These are phyloP conservation scores for Paraphoma chrysanthemicola DNA, from an alignment of 2,329 filamentous ascomycete genomes.

Conservation along the genomic window DNA sequence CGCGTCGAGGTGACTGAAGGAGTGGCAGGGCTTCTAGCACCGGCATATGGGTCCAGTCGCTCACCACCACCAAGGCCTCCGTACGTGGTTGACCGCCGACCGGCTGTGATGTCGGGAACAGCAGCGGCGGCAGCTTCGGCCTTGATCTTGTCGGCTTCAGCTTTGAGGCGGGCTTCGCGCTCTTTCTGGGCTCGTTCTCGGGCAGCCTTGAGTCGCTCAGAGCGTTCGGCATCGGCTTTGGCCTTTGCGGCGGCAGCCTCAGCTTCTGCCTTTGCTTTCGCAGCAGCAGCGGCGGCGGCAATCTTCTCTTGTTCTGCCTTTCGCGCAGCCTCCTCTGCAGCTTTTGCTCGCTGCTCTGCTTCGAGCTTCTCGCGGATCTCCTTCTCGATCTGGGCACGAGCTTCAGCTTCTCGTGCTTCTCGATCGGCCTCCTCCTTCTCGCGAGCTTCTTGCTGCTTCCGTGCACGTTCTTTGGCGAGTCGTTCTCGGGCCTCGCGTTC, in stretches of 20 bases:
- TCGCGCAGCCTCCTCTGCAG: conserved; percentile 47
- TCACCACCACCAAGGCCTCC: conserved; percentile 65
- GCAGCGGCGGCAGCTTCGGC: conserved; percentile 29
- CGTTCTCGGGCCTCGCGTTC: conserved; percentile 58
- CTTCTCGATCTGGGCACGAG: conserved; percentile 47
- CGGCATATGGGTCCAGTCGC: conserved; percentile 73
- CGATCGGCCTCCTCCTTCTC: conserved; percentile 52
- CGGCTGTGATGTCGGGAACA: conserved; percentile 22
- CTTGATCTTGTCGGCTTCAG: conserved; percentile 44
- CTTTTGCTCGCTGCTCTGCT: conserved; percentile 48
- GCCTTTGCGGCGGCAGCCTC: conserved; percentile 41
- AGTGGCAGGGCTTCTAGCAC: conserved; percentile 58
- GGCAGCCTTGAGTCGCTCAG: conserved; percentile 46
- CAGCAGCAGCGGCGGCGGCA: conserved; percentile 18
- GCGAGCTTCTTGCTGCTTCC: conserved; percentile 49
- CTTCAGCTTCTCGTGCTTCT: conserved; percentile 44
- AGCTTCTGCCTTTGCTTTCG: conserved; percentile 41
- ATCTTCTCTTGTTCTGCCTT: conserved; percentile 48
- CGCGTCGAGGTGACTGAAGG: conserved; percentile 45
- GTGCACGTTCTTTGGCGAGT: conserved; percentile 49
- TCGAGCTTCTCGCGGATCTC: conserved; percentile 52
- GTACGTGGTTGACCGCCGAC: conserved; percentile 48
- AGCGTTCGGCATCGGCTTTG: conserved; percentile 42
- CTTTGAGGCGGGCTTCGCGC: conserved; percentile 45
- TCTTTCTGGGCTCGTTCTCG: conserved; percentile 49